These are phyloP conservation scores for Candida labiduridarum DNA, from an alignment of 1,139 yeast species.

Conservation along the genomic window DNA sequence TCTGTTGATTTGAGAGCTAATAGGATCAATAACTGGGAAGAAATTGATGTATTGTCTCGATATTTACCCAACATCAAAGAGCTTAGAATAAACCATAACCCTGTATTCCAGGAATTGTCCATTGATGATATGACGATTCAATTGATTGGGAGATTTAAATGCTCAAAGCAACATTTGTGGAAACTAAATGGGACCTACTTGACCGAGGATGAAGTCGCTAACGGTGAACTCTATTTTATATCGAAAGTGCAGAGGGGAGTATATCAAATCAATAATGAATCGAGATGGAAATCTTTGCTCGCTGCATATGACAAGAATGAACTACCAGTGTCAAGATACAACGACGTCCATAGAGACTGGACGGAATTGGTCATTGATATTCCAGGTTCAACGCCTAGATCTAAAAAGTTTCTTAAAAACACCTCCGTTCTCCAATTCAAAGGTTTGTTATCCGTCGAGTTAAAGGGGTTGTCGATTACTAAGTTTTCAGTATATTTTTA, in stretches of 20 bases:
- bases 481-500: slow-evolving; percentile 22
- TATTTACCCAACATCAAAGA: slow-evolving; percentile 41
- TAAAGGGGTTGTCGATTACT: slow-evolving; percentile 19
- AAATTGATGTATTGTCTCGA: slow-evolving; percentile 42
- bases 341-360: slow-evolving; percentile 9
- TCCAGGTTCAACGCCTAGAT: background rate
- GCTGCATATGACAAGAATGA: slow-evolving; percentile 25
- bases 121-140: slow-evolving; percentile 40
- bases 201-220: slow-evolving; percentile 48
- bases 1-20: slow-evolving; percentile 54
- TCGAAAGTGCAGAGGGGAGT: slow-evolving; percentile 45
- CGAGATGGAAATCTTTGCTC: slow-evolving; percentile 30
- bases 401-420: slow-evolving; percentile 11
- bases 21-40: slow-evolving; percentile 45
- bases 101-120: slow-evolving; percentile 41
- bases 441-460: slow-evolving; percentile 24
- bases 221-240: slow-evolving; percentile 70
- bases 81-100: slow-evolving; percentile 55
- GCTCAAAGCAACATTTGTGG: slow-evolving; percentile 24
- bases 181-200: slow-evolving; percentile 62
- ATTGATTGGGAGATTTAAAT: slow-evolving; percentile 52
- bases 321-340: background rate
- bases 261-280: slow-evolving; percentile 22
- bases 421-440: slow-evolving; percentile 31
- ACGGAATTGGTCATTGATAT: slow-evolving; percentile 7